Evolutionary conservation across 2,329 filamentous ascomycete genomes (phyloP), one percentile per base, ranked within the genome.

Genomic region (Nothomitra cinnamomea): DNA sequence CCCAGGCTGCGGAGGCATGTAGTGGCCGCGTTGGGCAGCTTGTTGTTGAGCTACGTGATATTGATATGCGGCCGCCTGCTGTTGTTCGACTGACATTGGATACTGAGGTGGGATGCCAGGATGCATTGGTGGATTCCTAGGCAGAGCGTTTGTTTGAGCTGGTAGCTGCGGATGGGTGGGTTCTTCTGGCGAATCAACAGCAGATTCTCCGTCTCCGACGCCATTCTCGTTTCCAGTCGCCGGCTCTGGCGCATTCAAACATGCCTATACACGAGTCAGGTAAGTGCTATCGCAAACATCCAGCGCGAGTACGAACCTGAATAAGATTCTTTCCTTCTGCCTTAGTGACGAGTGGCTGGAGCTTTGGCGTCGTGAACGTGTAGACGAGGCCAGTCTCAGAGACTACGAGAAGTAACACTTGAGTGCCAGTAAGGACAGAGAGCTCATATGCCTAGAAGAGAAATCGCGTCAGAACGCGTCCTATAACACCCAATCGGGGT

Each of bases 271-370:
- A 56, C 24, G 45, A 40, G 24, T 36, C 12, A 43, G 15, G n/a
- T 41, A n/a, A 47, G 45, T 19, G 10, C 15, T 24, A 35, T 22
- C 3, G 47, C 8, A 40, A 38, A 6, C 2, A 51, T 21, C 3
- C 17, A n/a, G 38, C 3, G 36, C 15, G 8, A 40, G 38, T 17
- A 38, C 17, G 21, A 79, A 95, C 92, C 82, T 98, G 92, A 61
- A 98, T 96, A 60, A 98, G 75, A 68, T 98, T 98, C 79, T 98
- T 98, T 72, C 92, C 92, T 72, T 96, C 92, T 17, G 92, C 85
- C 75, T 96, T 96, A 58, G 92, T 98, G 61, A 96, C 92, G 53
- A 98, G 80, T 58, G 92, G 92, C 72, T 96, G 92, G 54, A 98
- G 81, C 75, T 98, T 98, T 19, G 92, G 92, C 15, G 92, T 98